Conservation (phyloP, 1,284 basidiomycete species). For the Trametes pubescens region DNA sequence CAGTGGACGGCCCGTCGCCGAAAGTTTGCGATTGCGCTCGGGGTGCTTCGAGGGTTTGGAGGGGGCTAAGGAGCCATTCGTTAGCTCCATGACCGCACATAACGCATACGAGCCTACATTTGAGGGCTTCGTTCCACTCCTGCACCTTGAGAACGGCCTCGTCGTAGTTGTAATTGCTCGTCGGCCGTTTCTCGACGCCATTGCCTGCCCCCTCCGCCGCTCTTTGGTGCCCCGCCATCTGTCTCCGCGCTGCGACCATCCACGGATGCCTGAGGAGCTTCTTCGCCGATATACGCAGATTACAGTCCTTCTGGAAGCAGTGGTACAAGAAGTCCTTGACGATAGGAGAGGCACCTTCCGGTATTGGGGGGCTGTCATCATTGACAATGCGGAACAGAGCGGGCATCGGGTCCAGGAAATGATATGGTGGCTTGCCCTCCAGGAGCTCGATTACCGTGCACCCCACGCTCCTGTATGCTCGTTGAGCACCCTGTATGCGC, state of each 20-base stretch:
- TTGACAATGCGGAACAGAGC: slow-evolving; percentile 98
- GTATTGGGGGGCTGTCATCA: slow-evolving; percentile 95
- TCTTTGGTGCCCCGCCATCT: slow-evolving; percentile 60
- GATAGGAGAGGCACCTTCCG: slow-evolving; percentile 92
- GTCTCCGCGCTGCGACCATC: slow-evolving; percentile 89
- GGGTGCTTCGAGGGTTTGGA: slow-evolving; percentile 69
- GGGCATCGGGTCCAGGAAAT: slow-evolving; percentile 96
- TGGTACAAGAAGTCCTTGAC: slow-evolving; percentile 97
- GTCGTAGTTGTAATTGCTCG: slow-evolving; percentile 87
- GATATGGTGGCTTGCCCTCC: slow-evolving; percentile 96
- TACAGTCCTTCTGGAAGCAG: slow-evolving; percentile 98
- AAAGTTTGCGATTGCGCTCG: slow-evolving; percentile 46
- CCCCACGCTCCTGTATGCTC: slow-evolving; percentile 79
- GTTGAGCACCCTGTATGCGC: slow-evolving; percentile 11
- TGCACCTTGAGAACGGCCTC: slow-evolving; percentile 95
- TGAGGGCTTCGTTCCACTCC: slow-evolving; percentile 98
- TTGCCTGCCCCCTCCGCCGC: slow-evolving; percentile 46
- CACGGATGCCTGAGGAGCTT: slow-evolving; percentile 94
- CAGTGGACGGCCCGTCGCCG: slow-evolving; percentile 40
- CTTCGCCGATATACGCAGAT: slow-evolving; percentile 92
- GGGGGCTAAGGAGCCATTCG: slow-evolving; percentile 35
- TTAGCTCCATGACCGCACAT: background rate
- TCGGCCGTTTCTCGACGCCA: slow-evolving; percentile 57
- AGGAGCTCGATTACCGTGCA: slow-evolving; percentile 97
- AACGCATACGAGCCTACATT: slow-evolving; percentile 62